Evolutionary conservation across 306 rosid species (phyloP).

Genomic region (Malus fusca): DNA sequence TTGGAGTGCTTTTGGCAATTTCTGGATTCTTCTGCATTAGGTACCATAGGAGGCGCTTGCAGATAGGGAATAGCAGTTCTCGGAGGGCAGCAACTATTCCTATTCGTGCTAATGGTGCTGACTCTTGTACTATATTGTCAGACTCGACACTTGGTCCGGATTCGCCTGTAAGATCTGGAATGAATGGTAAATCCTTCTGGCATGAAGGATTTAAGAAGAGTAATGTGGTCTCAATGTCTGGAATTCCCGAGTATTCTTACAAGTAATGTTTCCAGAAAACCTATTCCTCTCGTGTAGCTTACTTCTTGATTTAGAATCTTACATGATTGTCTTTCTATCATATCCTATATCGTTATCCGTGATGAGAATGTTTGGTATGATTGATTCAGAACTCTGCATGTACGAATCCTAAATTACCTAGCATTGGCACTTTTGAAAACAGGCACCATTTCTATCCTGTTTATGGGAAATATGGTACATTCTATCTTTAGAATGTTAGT

Average conservation of each 20-base stretch:
- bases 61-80: slow-evolving; percentile 97
- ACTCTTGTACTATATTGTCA: slow-evolving; percentile 62
- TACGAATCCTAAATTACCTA: not conserved
- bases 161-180: slow-evolving; percentile 82
- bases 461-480: not conserved
- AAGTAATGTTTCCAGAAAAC: slow-evolving; percentile 46
- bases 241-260: slow-evolving; percentile 87
- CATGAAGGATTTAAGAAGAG: slow-evolving; percentile 78
- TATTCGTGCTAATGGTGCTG: slow-evolving; percentile 84
- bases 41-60: slow-evolving; percentile 73
- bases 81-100: slow-evolving; percentile 79
- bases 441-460: not conserved
- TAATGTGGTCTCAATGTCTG: slow-evolving; percentile 73
- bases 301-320: slow-evolving; percentile 9
- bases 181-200: slow-evolving; percentile 56
- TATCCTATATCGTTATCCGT: not conserved
- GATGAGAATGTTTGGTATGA: not conserved
- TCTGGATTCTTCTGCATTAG: slow-evolving; percentile 66
- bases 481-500: not conserved
- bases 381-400: not conserved
- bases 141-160: slow-evolving; percentile 92
- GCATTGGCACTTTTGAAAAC: not conserved
- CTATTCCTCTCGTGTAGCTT: not conserved
- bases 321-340: not conserved
- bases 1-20: slow-evolving; percentile 82